Evolutionary conservation across 78 protist species (phyloP), one percentile per base, ranked within the genome.

Genomic region (Dictyostelium brefeldianum): DNA sequence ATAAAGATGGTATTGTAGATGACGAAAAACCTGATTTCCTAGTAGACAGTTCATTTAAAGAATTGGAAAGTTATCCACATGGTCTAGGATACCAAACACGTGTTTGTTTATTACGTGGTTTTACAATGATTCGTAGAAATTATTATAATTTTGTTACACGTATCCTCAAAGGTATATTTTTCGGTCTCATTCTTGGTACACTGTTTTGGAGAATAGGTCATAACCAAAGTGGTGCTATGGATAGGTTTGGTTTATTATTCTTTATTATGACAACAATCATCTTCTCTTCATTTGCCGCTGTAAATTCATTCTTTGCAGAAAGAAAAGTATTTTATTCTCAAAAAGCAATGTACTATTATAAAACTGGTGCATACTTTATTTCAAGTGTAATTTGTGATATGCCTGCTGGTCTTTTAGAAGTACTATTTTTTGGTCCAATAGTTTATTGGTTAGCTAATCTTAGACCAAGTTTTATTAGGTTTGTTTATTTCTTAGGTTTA

Each of bases 191-290:
- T 6, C 46, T 87, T 3, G 92, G 92, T 75, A 41, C 53, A 47
- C 79, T 87, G 0, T 87, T 47, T 69, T 87, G 31, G 46, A 31
- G 50, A 77, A 27, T 87, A 5, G 92, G 79, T 62, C 77, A 77
- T 64, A 46, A 74, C 50, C 84, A 77, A 27, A 20, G 46, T 22
- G 92, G 92, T 77, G 92, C 83, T 11, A 43, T 59, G 9, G 78
- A 87, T 20, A 87, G 92, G 41, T 87, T 87, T 64, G 92, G 92
- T 87, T 25, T 87, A 20, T 31, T 87, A 25, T 87, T 77, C 83
- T 87, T 87, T 77, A 18, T 80, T n/a, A 87, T 87, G 92, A 78
- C 77, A 12, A 75, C 81, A 1, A 51, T 87, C 36, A 87, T 87
- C 48, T 87, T 87, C 48, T 87, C 92, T 27, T 87, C 92, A 11